These are phyloP conservation scores for Incumbomyces lentus DNA, from an alignment of 2,329 filamentous ascomycete species.

Conservation along the genomic window DNA sequence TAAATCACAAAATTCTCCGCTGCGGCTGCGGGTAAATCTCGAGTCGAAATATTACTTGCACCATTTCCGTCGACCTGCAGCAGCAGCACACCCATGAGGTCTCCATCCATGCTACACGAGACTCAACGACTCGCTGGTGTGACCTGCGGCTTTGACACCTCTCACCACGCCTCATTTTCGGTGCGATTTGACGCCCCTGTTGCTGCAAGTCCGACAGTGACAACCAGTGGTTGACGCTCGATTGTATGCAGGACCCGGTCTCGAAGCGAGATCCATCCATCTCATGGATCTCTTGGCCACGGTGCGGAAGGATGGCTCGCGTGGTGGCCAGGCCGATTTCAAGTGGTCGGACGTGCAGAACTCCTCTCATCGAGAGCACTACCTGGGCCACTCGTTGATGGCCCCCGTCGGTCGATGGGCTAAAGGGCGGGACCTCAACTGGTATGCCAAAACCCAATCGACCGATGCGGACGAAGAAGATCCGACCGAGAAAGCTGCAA, in stretches of 20 bases:
- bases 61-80: too few relatives aligned
- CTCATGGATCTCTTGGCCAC: constrained; percentile 87
- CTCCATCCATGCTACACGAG: too few relatives aligned
- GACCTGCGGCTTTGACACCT: too few relatives aligned
- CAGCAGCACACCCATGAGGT: too few relatives aligned
- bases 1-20: too few relatives aligned
- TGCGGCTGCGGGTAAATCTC: too few relatives aligned
- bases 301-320: constrained; percentile 71
- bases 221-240: constrained; percentile 4
- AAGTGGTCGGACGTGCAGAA: constrained; percentile 90
- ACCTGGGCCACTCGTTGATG: constrained; percentile 82
- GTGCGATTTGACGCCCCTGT: too few relatives aligned
- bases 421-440: constrained; percentile 58
- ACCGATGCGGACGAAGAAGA: constrained; percentile 45
- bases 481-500: constrained; percentile 47
- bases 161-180: too few relatives aligned
- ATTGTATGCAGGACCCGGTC: background rate
- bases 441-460: constrained; percentile 54
- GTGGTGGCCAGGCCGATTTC: constrained; percentile 84
- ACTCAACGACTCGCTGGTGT: too few relatives aligned
- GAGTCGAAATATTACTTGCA: too few relatives aligned
- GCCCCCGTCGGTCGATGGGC: constrained; percentile 90
- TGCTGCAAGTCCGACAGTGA: background rate
- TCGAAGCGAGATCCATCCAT: background rate
- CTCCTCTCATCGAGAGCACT: constrained; percentile 79